Percentiles rank a stretch among this genome's conserved stretches.
These are phyloP conservation scores for Phyllostachys edulis DNA, from an alignment of 176 grass and related monocot genomes.

Conservation along the genomic window DNA sequence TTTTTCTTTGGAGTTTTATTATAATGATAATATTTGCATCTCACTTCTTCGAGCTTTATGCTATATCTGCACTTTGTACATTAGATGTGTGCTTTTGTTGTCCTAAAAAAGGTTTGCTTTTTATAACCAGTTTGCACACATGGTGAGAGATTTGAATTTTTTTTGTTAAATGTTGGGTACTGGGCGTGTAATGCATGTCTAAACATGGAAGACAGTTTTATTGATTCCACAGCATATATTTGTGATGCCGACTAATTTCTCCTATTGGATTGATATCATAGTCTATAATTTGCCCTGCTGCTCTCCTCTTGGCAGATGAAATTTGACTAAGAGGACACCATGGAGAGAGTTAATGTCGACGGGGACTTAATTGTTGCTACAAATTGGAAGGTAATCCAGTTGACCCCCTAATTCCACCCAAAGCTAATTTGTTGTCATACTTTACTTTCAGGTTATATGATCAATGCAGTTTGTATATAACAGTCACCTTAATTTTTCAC, in stretches of 20 bases:
- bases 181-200: neutral
- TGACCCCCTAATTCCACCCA: conserved; percentile 3
- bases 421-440: neutral
- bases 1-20: neutral
- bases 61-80: neutral
- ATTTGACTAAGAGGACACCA: conserved; percentile 43
- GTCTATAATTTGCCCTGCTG: conserved; percentile 1
- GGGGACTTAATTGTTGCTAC: conserved; percentile 43
- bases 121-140: neutral
- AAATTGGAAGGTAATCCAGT: conserved; percentile 68
- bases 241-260: neutral
- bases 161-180: neutral
- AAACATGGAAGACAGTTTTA: neutral
- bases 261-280: neutral
- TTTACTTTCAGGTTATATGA: neutral
- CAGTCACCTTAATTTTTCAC: neutral
- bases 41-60: neutral
- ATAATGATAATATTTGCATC: neutral
- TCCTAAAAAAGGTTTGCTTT: neutral
- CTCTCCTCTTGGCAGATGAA: conserved; percentile 48
- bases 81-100: neutral
- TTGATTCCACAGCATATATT: neutral
- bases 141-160: neutral
- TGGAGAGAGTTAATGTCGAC: conserved; percentile 56
- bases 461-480: neutral